These are phyloP conservation scores for Penicillium cosmopolitanum DNA, from an alignment of 495 filamentous ascomycete species.

Conservation along the genomic window DNA sequence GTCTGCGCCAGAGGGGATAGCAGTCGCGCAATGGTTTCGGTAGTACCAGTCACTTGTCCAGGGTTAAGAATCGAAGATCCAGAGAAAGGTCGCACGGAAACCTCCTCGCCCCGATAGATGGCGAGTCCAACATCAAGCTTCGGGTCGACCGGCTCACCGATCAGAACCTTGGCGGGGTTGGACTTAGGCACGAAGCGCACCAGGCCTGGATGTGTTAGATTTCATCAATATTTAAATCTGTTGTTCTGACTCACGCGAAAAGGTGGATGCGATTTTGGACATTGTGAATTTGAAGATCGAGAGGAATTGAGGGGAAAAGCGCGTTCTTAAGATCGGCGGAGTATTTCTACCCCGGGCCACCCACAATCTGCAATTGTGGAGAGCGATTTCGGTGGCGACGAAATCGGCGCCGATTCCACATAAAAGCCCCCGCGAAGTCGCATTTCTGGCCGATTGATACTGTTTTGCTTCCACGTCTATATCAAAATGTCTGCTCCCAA, in stretches of 20 bases:
- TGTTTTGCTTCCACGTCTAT: neutral
- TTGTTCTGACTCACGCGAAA: slow-evolving; percentile 39
- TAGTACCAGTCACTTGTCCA: slow-evolving; percentile 50
- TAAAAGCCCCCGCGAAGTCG: slow-evolving; percentile 24
- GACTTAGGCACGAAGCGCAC: slow-evolving; percentile 63
- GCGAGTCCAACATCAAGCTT: slow-evolving; percentile 59
- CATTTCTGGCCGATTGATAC: slow-evolving; percentile 3
- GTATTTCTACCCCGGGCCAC: slow-evolving; percentile 30
- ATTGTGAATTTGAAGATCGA: slow-evolving; percentile 20
- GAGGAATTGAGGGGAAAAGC: slow-evolving; percentile 5
- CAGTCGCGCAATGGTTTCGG: slow-evolving; percentile 54
- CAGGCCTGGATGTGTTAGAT: slow-evolving; percentile 47
- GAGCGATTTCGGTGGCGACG: slow-evolving; percentile 21
- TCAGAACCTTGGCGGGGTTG: slow-evolving; percentile 50
- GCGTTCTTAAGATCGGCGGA: slow-evolving; percentile 21
- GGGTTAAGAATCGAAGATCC: slow-evolving; percentile 58
- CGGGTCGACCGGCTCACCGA: slow-evolving; percentile 59
- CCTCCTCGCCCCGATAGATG: slow-evolving; percentile 56
- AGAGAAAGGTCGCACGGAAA: slow-evolving; percentile 56
- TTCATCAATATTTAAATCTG: neutral
- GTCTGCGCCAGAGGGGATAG: slow-evolving; percentile 56
- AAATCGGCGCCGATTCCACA: slow-evolving; percentile 10
- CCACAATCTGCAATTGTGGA: slow-evolving; percentile 24
- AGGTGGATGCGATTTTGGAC: slow-evolving; percentile 49
- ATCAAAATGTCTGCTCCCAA: slow-evolving; percentile 51